Evolutionary conservation across 805 yeast genomes (phyloP), one percentile per base, ranked within the genome.

Genomic region (Ogataea methanolica): DNA sequence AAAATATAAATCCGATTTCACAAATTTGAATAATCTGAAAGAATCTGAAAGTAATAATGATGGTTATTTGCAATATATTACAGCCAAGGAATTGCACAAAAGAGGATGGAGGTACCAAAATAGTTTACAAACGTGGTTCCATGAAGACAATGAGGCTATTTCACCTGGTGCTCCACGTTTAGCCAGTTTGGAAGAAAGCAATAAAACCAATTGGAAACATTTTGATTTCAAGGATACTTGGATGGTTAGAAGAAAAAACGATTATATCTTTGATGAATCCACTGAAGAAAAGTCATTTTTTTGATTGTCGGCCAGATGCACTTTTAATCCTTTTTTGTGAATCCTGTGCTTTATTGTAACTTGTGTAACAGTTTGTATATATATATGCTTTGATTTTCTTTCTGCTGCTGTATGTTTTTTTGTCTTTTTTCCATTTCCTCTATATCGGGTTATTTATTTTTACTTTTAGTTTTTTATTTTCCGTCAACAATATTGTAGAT

Each of bases 31-130:
- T 39, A 57, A 59, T 23, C 33, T 53, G 22, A 42, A 31, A 15
- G 33, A 22, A 6, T 9, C 37, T 6, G 47, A 43, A 6, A 54
- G 47, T 38, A 36, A 46, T 4, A 47, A 51, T 34, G 88, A 85
- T 26, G 74, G 84, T 16, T 84, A 84, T 58, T 79, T 83, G 51
- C 94, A 86, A 63, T 75, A 79, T 52, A 68, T 82, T 47, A 87
- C 97, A 4, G 95, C 97, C 2, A 77, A 80, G 56, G 97, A 92
- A 68, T 74, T 92, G 50, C 68, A 73, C 51, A 75, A 76, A 50
- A 78, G 96, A 58, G 89, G 92, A 26, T 92, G 99, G 99, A 72
- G 80, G 43, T 74, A 78, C 63, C 88, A 87, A 66, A 80, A 76
- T 52, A 82, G 80, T 45, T 76, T 81, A 43, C 77, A 83, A 54